Conservation (phyloP, 2,329 filamentous ascomycete species). For the Xylariaceae sp. region DNA sequence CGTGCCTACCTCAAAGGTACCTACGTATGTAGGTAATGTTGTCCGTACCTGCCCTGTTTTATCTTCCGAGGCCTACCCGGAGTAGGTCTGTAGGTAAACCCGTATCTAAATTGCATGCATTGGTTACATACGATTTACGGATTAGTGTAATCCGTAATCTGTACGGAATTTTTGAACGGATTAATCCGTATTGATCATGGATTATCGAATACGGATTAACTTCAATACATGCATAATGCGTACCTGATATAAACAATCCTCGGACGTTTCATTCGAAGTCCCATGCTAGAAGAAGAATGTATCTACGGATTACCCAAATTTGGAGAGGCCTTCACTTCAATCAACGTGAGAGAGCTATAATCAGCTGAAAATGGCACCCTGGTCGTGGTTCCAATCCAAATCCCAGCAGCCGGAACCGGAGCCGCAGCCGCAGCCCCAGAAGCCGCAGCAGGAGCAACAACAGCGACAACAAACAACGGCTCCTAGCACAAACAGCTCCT, state of each 20-base stretch:
- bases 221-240: neutral
- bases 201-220: neutral
- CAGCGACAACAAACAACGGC: slow-evolving; percentile 1
- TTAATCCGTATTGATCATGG: neutral
- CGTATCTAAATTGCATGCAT: too few species aligned
- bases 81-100: too few species aligned
- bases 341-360: neutral
- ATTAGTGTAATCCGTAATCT: neutral
- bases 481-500: slow-evolving; percentile 5
- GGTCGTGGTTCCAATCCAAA: slow-evolving; percentile 16
- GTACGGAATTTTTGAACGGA: neutral
- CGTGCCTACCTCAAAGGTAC: too few species aligned
- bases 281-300: neutral
- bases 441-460: slow-evolving; percentile 10
- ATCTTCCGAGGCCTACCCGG: too few species aligned
- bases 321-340: neutral
- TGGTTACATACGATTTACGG: too few species aligned
- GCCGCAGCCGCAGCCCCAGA: slow-evolving; percentile 1
- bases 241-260: neutral
- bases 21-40: too few species aligned
- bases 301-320: neutral
- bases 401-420: slow-evolving; percentile 11
- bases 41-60: too few species aligned
- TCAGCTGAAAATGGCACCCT: slow-evolving; percentile 14
- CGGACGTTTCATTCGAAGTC: neutral